phyloP scores from a whole-genome alignment of 352 stramenopile genomes.

The Halophytophthora polymorphica region DNA sequence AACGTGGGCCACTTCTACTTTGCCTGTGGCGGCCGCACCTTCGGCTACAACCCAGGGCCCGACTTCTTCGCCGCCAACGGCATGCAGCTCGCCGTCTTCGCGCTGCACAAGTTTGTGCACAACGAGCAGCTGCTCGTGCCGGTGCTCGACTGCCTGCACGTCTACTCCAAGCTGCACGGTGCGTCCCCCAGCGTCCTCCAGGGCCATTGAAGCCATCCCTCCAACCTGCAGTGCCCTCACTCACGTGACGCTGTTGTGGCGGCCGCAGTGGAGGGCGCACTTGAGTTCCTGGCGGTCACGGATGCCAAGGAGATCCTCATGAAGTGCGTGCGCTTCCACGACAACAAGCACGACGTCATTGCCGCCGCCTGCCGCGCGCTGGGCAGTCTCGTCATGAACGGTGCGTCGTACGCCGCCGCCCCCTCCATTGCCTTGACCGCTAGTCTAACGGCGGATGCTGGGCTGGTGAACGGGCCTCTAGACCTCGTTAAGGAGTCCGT shows the following conservation, averaged over 20 bases:
- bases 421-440: background rate
- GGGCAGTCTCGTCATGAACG: slow-evolving; percentile 72
- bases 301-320: slow-evolving; percentile 62
- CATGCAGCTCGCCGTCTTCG: slow-evolving; percentile 67
- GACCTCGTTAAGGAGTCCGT: slow-evolving; percentile 71
- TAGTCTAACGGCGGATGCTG: background rate
- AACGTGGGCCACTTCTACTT: slow-evolving; percentile 79
- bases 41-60: slow-evolving; percentile 62
- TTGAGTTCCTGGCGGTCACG: slow-evolving; percentile 61
- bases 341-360: slow-evolving; percentile 77
- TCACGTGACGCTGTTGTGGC: background rate
- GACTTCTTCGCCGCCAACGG: slow-evolving; percentile 66
- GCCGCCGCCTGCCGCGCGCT: slow-evolving; percentile 53
- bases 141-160: slow-evolving; percentile 59
- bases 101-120: slow-evolving; percentile 73
- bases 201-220: background rate
- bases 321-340: slow-evolving; percentile 71
- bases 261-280: slow-evolving; percentile 45
- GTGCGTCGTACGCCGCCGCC: slow-evolving; percentile 13
- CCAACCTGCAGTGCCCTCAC: background rate
- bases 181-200: slow-evolving; percentile 2
- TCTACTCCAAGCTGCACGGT: slow-evolving; percentile 77
- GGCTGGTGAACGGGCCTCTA: slow-evolving; percentile 8
- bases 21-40: slow-evolving; percentile 54
- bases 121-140: slow-evolving; percentile 62